Evolutionary conservation across 1,139 yeast species (phyloP).

Genomic region (Sugiyamaella neomexicana): DNA sequence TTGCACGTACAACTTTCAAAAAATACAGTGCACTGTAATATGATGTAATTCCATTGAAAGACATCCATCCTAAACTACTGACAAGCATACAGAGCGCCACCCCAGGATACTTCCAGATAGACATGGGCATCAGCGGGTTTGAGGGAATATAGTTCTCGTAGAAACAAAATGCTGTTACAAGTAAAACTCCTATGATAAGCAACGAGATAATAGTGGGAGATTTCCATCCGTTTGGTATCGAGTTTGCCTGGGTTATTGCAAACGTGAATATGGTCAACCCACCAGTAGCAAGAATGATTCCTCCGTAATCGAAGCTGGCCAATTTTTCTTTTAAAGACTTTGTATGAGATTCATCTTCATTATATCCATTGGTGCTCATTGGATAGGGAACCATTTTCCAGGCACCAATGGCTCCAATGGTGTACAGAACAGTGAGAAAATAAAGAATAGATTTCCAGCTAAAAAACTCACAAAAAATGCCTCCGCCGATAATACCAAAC

Average conservation of each 20-base stretch:
- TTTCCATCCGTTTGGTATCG: constrained; percentile 44
- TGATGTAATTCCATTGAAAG: constrained; percentile 43
- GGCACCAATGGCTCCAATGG: constrained; percentile 35
- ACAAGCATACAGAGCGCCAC: constrained; percentile 44
- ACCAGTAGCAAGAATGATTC: constrained; percentile 43
- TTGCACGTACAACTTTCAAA: constrained; percentile 40
- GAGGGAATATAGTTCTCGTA: constrained; percentile 44
- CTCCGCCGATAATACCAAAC: constrained; percentile 45
- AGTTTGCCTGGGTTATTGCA: constrained; percentile 45
- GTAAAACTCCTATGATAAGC: constrained; percentile 42
- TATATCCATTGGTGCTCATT: constrained; percentile 27
- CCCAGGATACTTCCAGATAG: constrained; percentile 42
- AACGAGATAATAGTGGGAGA: constrained; percentile 49
- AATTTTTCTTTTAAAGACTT: constrained; percentile 29
- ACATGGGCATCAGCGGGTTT: constrained; percentile 49
- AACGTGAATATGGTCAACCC: constrained; percentile 46
- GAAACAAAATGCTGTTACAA: constrained; percentile 41
- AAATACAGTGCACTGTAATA: constrained; percentile 46
- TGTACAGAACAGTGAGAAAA: constrained; percentile 45
- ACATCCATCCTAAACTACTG: constrained; percentile 43
- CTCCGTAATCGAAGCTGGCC: constrained; percentile 42
- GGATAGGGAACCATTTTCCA: constrained; percentile 37
- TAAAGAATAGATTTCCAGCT: constrained; percentile 46
- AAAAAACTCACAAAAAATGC: constrained; percentile 44
- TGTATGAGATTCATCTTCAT: constrained; percentile 19